phyloP scores from a whole-genome alignment of 768 basidiomycete species.

The Tylopilus plumbeoviolaceoides region DNA sequence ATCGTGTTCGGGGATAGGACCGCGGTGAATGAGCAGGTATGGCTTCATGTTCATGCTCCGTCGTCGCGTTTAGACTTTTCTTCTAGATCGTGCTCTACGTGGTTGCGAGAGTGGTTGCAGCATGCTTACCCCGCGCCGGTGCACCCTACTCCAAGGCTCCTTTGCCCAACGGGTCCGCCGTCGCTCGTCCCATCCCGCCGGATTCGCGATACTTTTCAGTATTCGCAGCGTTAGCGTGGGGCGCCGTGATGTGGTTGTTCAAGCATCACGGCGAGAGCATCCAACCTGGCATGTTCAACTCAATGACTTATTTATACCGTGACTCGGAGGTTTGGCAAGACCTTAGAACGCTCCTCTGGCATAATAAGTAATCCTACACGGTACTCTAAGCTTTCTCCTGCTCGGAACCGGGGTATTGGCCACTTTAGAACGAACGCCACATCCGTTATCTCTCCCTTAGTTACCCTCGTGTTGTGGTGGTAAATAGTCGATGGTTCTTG shows the following conservation, averaged over 20 bases:
- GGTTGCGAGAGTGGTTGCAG: conserved; percentile 85
- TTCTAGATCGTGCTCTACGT: conserved; percentile 93
- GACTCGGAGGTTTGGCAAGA: conserved; percentile 87
- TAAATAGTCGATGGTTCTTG: conserved; percentile 48
- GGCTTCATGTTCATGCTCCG: conserved; percentile 19
- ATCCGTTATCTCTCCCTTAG: conserved; percentile 2
- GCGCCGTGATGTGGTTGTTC: conserved; percentile 96
- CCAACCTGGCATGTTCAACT: conserved; percentile 95
- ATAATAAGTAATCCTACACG: conserved; percentile 56
- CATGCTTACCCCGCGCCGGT: conserved; percentile 80
- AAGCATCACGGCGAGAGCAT: conserved; percentile 82
- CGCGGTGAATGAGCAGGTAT: conserved; percentile 88
- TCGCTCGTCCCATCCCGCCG: conserved; percentile 73
- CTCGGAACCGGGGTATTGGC: not conserved
- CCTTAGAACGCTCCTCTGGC: conserved; percentile 85
- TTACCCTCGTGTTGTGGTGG: conserved; percentile 25
- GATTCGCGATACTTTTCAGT: conserved; percentile 79
- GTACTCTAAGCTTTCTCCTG: conserved; percentile 1
- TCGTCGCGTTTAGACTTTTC: conserved; percentile 3
- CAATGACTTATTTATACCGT: conserved; percentile 92
- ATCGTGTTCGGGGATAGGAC: conserved; percentile 81
- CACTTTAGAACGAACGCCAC: not conserved
- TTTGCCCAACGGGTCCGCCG: conserved; percentile 37
- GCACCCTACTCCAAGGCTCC: conserved; percentile 48
- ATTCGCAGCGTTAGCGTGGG: conserved; percentile 90